Evolutionary conservation across 371 early-diverging fungal species (phyloP).

Genomic region (Nematocida parisii): DNA sequence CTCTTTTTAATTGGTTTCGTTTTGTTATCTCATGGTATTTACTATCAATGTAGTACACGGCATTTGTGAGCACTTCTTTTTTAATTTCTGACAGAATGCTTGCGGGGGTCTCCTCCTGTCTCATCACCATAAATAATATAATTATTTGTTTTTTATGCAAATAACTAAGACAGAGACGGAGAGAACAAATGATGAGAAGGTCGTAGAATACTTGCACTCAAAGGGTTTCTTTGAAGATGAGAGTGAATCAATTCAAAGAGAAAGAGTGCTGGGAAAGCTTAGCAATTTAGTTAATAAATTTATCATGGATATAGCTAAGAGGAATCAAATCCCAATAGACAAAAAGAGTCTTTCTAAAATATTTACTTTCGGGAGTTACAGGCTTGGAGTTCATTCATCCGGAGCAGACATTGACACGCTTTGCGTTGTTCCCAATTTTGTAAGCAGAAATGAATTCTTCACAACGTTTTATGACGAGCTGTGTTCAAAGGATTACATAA

Average conservation of each 20-base stretch:
- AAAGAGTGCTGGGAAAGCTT: conserved; percentile 68
- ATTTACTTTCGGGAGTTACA: conserved; percentile 95
- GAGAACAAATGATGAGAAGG: conserved; percentile 23
- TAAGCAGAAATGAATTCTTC: conserved; percentile 89
- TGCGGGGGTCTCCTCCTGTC: background rate
- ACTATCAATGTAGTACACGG: conserved; percentile 36
- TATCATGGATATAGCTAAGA: conserved; percentile 56
- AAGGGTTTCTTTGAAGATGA: conserved; percentile 69
- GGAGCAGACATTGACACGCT: conserved; percentile 97
- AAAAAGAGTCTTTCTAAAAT: conserved; percentile 83
- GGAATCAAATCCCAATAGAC: conserved; percentile 74
- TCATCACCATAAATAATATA: background rate
- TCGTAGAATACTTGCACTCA: conserved; percentile 61
- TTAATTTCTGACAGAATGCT: background rate
- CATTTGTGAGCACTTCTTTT: conserved; percentile 19
- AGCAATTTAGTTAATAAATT: conserved; percentile 67
- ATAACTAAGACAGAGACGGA: conserved; percentile 36
- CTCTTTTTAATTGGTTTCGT: background rate
- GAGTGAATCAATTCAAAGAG: conserved; percentile 73
- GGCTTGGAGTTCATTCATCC: conserved; percentile 91
- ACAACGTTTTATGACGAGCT: conserved; percentile 80
- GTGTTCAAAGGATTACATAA: conserved; percentile 77
- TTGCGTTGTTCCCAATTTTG: conserved; percentile 88
- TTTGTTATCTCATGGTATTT: conserved; percentile 10
- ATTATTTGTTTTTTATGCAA: conserved; percentile 59